phyloP scores from a whole-genome alignment of 805 yeast species.

The Brettanomyces bruxellensis region DNA sequence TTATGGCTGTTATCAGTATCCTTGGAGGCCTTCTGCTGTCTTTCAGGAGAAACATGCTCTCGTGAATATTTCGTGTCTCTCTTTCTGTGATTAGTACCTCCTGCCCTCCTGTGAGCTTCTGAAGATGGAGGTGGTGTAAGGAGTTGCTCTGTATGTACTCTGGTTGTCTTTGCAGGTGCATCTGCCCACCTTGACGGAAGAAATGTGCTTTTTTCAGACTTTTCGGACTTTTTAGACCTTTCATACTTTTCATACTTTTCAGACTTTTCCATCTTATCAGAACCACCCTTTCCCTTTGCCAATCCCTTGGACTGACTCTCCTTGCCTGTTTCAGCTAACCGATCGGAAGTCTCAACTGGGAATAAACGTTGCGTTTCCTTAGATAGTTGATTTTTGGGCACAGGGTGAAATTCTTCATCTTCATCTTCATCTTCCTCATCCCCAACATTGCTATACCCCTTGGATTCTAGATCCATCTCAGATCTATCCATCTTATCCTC shows the following conservation, averaged over 20 bases:
- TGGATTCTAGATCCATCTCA: not conserved
- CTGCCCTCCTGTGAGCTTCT: not conserved
- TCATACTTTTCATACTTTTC: too few relatives aligned
- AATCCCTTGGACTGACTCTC: too few relatives aligned
- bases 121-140: not conserved
- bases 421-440: not conserved
- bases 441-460: not conserved
- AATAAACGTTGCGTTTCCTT: slow-evolving; percentile 4
- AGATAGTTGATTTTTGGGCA: not conserved
- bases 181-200: slow-evolving; percentile 6
- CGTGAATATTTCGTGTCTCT: not conserved
- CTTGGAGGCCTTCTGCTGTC: too few relatives aligned
- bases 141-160: not conserved
- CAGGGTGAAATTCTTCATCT: slow-evolving; percentile 3
- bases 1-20: too few relatives aligned
- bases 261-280: too few relatives aligned
- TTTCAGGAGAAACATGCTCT: too few relatives aligned
- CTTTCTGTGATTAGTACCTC: not conserved
- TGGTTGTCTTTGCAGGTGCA: not conserved
- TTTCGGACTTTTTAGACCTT: not conserved
- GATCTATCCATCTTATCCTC: not conserved
- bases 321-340: too few relatives aligned
- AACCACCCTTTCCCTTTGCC: too few relatives aligned
- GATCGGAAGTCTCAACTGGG: not conserved
- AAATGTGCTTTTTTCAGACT: not conserved